phyloP scores from a whole-genome alignment of 352 stramenopile genomes.

The Phytophthora syringae region DNA sequence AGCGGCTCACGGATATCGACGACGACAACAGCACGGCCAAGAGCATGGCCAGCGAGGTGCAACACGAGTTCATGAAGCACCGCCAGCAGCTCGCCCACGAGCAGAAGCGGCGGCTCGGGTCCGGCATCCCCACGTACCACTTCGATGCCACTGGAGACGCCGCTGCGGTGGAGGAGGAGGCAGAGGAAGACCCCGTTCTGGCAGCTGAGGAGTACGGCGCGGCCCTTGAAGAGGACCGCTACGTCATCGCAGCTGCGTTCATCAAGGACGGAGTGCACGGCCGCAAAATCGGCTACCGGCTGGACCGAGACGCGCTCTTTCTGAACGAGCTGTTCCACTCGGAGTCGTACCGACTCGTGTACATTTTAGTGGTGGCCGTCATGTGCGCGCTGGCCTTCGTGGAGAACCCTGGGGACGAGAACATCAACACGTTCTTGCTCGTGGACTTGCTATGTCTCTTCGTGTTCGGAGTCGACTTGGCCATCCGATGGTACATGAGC shows the following conservation, averaged over 20 bases:
- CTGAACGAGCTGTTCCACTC: conserved; percentile 82
- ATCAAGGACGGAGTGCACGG: conserved; percentile 84
- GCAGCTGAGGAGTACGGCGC: conserved; percentile 38
- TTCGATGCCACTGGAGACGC: conserved; percentile 27
- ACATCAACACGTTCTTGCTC: conserved; percentile 56
- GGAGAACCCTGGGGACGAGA: conserved; percentile 58
- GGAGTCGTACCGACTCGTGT: conserved; percentile 69
- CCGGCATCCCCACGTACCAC: conserved; percentile 48
- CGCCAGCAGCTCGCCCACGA: conserved; percentile 54
- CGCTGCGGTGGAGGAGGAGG: conserved; percentile 14
- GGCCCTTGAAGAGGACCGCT: conserved; percentile 66
- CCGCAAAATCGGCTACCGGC: conserved; percentile 83
- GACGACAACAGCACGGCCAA: conserved; percentile 85
- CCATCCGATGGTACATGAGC: conserved; percentile 86
- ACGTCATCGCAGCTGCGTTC: conserved; percentile 78
- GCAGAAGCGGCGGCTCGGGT: conserved; percentile 42
- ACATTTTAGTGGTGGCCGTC: conserved; percentile 70
- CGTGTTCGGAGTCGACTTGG: conserved; percentile 68
- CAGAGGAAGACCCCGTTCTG: conserved; percentile 37
- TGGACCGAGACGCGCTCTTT: conserved; percentile 72
- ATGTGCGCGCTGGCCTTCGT: conserved; percentile 74
- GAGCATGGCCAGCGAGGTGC: conserved; percentile 84
- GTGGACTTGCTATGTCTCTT: conserved; percentile 74
- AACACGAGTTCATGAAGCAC: conserved; percentile 72
- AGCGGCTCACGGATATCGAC: conserved; percentile 73